Evolutionary conservation across 331 rosid species (phyloP).

Genomic region (Phaseolus coccineus): DNA sequence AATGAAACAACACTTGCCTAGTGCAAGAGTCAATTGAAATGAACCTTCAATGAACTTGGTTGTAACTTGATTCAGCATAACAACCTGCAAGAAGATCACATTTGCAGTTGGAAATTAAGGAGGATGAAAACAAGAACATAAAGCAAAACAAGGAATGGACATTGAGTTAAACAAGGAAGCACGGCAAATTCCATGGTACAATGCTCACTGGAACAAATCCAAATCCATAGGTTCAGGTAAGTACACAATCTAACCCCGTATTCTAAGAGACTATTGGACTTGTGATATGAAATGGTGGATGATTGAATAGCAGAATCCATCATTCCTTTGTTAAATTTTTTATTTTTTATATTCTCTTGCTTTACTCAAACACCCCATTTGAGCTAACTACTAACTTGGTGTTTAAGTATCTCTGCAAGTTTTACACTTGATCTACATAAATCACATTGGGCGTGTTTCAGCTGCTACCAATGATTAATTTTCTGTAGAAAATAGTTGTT

Average conservation of each 20-base stretch:
- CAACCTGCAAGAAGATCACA: background rate
- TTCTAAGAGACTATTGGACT: background rate
- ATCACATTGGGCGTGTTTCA: background rate
- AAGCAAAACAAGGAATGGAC: background rate
- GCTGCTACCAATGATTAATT: background rate
- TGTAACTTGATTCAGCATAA: slow-evolving; percentile 87
- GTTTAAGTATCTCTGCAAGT: background rate
- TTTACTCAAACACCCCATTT: background rate
- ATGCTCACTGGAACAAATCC: background rate
- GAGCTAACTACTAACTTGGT: background rate
- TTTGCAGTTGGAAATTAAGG: slow-evolving; percentile 19
- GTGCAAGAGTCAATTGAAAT: slow-evolving; percentile 84
- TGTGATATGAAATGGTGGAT: background rate
- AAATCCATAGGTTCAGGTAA: background rate
- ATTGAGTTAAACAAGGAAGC: slow-evolving; percentile 21
- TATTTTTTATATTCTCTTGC: background rate
- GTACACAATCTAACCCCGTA: background rate
- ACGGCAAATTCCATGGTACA: background rate
- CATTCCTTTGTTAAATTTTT: background rate
- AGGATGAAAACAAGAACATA: slow-evolving; percentile 7
- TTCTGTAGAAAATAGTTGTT: too few species aligned
- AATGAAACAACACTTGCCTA: slow-evolving; percentile 63
- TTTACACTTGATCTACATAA: slow-evolving; percentile 17
- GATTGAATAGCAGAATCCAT: background rate
- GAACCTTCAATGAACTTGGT: slow-evolving; percentile 83